Evolutionary conservation across 768 basidiomycete species (phyloP), one percentile per base, ranked within the genome.

Genomic region (Coprinellus aureogranulatus): DNA sequence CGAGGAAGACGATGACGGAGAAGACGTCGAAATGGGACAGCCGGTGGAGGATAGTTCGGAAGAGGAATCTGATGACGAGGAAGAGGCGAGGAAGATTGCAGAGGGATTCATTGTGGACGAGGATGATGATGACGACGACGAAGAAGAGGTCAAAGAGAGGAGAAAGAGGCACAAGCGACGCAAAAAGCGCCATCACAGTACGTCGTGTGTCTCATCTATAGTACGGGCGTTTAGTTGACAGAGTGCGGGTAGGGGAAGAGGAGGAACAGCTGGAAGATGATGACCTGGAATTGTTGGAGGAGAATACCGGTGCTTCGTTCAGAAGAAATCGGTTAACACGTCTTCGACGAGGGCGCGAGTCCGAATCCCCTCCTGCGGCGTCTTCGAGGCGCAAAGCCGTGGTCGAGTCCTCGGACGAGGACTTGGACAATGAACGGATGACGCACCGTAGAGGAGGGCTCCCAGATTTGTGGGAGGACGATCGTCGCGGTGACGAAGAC

Each of bases 61-160:
- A 65, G 90, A 94, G 67, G 88, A 84, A 34, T 92, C 95, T 37
- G 94, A 96, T 48, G 94, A 96, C 67, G 90, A 86, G 64, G 95
- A 96, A 60, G 94, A 94, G 74, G 89, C 78, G 64, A 81, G 83
- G 57, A 79, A 83, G 56, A 85, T 97, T 55, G 77, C 85, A 51
- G 90, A 94, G 50, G 94, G 92, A 0, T 97, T 98, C 68, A 97
- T 98, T 64, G 94, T 94, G 8, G 90, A 90, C 56, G 90, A 89
- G 55, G 88, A 90, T 9, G 89, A 93, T 6, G 92, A 93, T 0
- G 90, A 89, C 3, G 89, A 85, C 0, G 85, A 84, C 0, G 85
- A 82, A 1, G 84, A 81, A 14, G 84, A 83, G 20, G 79, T 82
- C 2, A 79, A 83, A 42, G 78, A 81, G 44, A 81, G 79, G 55